Evolutionary conservation across 805 yeast genomes (phyloP), one percentile per base, ranked within the genome.

Genomic region (Starmera caribaea): DNA sequence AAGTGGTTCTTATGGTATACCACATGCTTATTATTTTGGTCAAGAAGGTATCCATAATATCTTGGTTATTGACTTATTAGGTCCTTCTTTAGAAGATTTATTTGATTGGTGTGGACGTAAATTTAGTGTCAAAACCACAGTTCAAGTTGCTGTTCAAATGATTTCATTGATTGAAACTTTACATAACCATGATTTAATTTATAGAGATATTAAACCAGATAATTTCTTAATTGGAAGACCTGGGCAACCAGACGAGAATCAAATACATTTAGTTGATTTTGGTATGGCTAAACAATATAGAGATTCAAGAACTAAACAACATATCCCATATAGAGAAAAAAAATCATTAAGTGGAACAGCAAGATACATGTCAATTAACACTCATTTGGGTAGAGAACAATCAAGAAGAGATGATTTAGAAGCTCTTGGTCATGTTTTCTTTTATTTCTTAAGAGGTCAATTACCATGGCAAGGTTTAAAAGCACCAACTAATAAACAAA

Each of bases 401-500:
- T 77, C 81, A 50, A 71, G 94, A 63, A 65, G 94, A 59, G 94
- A 83, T 57, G 94, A 83, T 59, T 68, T 83, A 52, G 94, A 83
- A 61, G 76, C 84, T 8, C 63, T 83, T 50, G 92, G 90, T 14
- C 92, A 83, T 61, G 92, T 83, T 1, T 83, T 83, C 54, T 75
- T 83, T 55, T 83, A 83, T 59, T 83, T 83, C 52, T 59, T 82
- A 41, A 72, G 84, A 54, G 92, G 94, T 26, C 81, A 78, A 45
- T 68, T 83, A 55, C 94, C 94, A 35, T 83, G 94, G 94, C 94
- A 83, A 62, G 94, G 94, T n/a, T 64, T 83, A 44, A 83, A 82
- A 60, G 92, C 90, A 2, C 87, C 87, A 43, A 82, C 86, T n/a
- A 83, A 83, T 58, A 83, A 84, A 57, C 73, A 77, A 47, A 83